These are phyloP conservation scores for Heracleum sosnowskyi DNA, from an alignment of 129 eudicot species.

Conservation along the genomic window DNA sequence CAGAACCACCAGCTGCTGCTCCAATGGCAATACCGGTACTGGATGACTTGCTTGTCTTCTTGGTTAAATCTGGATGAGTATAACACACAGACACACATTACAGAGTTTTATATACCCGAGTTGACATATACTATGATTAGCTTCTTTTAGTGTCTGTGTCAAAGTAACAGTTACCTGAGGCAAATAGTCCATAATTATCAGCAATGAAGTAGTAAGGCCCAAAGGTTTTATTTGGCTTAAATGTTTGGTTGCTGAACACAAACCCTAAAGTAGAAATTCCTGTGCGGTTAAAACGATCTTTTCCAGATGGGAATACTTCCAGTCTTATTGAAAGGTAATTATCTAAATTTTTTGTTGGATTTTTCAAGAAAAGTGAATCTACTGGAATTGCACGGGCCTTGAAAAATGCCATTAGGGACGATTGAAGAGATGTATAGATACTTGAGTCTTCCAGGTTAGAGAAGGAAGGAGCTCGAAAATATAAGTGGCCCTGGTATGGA, in stretches of 20 bases:
- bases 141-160: background rate
- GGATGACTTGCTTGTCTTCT: constrained; percentile 27
- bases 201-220: constrained; percentile 63
- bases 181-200: constrained; percentile 26
- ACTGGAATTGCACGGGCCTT: constrained; percentile 33
- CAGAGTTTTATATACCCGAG: background rate
- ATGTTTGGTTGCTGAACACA: constrained; percentile 56
- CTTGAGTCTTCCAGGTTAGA: constrained; percentile 40
- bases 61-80: constrained; percentile 17
- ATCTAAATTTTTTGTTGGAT: constrained; percentile 35
- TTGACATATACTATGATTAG: background rate
- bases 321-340: constrained; percentile 43
- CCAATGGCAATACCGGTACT: constrained; percentile 34
- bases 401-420: constrained; percentile 24
- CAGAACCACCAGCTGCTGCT: constrained; percentile 35
- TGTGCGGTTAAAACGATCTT: constrained; percentile 45
- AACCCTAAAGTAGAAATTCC: constrained; percentile 46
- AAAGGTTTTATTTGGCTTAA: constrained; percentile 40
- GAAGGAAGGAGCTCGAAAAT: constrained; percentile 66
- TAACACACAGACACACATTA: background rate
- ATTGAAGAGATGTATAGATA: constrained; percentile 28
- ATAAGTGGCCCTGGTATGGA: constrained; percentile 57
- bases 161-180: constrained; percentile 34
- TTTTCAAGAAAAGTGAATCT: constrained; percentile 45
- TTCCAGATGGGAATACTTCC: constrained; percentile 53